phyloP scores from a whole-genome alignment of 257 asterid species.

The Jacaranda copaia region DNA sequence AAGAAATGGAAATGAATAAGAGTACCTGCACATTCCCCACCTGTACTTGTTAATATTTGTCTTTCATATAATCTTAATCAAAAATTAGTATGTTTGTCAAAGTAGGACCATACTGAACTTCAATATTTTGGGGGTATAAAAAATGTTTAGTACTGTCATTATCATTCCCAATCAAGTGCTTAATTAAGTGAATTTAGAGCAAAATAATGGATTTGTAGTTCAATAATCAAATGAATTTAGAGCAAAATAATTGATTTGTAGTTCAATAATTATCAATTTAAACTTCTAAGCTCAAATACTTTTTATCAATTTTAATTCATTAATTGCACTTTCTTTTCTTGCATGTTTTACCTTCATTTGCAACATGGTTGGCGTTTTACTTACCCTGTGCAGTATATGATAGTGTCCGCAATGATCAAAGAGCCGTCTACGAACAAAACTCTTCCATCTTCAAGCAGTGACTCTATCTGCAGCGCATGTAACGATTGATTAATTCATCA shows the following conservation, averaged over 20 bases:
- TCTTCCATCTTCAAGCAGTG: constrained; percentile 74
- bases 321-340: no score
- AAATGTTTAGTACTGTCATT: constrained; percentile 13
- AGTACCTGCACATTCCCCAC: constrained; percentile 64
- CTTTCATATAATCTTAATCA: not conserved
- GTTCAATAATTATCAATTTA: not conserved
- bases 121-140: not conserved
- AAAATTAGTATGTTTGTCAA: constrained; percentile 28
- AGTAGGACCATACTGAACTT: constrained; percentile 24
- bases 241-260: not conserved
- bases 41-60: constrained; percentile 12
- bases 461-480: constrained; percentile 64
- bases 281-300: not conserved
- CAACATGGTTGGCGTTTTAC: constrained; percentile 41
- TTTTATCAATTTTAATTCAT: no score
- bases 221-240: no score
- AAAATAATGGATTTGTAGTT: not conserved
- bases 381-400: constrained; percentile 92
- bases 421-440: constrained; percentile 74
- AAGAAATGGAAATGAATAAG: constrained; percentile 90
- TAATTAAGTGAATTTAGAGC: not conserved
- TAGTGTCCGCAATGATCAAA: constrained; percentile 66
- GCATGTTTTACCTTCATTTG: no score
- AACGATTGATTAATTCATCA: not conserved
- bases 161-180: constrained; percentile 19